Evolutionary conservation across 148 eudicot species (phyloP).

Genomic region (Vaccinium macrocarpon): DNA sequence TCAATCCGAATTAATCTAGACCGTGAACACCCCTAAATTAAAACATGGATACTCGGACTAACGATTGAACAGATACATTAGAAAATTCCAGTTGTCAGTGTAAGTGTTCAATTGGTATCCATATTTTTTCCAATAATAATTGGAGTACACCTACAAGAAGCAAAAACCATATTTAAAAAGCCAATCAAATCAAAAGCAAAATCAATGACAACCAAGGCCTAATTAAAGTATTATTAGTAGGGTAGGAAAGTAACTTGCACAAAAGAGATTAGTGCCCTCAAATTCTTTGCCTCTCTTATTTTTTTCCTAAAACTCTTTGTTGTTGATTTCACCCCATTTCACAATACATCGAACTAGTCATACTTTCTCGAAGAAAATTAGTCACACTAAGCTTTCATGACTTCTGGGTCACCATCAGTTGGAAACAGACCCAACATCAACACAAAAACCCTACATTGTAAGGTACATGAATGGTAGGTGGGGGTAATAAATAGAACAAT

Average conservation of each 20-base stretch:
- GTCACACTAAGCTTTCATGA: slow-evolving; percentile 14
- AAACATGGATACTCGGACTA: no score
- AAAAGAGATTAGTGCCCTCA: neutral
- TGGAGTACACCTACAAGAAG: neutral
- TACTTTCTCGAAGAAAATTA: neutral
- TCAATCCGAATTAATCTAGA: no score
- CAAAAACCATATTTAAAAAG: neutral
- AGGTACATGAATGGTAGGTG: slow-evolving; percentile 21
- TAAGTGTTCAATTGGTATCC: neutral
- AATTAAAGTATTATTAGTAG: neutral
- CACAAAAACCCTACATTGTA: slow-evolving; percentile 2
- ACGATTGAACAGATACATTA: no score
- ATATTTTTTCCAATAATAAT: no score
- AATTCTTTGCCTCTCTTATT: neutral
- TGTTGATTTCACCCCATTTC: neutral
- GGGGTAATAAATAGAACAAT: slow-evolving; percentile 16
- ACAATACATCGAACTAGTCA: no score
- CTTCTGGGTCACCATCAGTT: slow-evolving; percentile 20
- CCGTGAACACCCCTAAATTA: no score
- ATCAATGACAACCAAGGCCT: neutral
- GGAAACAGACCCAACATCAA: slow-evolving; percentile 22
- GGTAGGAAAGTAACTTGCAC: neutral
- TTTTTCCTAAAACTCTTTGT: neutral
- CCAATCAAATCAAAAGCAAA: no score
- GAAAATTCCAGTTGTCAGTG: neutral